A percentile compares a stretch with the other conserved stretches of the same genome.
Conservation (phyloP, 2,329 filamentous ascomycete genomes). For the Trichoderma afroharzianum region DNA sequence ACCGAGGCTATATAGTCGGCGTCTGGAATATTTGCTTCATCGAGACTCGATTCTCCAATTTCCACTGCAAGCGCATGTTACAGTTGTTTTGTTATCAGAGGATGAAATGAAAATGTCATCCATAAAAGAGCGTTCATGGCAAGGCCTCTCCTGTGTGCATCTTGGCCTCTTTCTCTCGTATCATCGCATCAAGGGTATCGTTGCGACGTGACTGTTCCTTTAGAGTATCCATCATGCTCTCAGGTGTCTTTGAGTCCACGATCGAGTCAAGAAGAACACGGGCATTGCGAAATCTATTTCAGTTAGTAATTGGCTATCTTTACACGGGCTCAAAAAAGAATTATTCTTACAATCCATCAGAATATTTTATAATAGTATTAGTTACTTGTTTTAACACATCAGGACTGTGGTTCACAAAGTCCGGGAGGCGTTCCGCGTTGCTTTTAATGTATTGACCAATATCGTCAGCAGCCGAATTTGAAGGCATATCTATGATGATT, state of each 20-base stretch:
- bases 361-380: background rate
- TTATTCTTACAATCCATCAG: background rate
- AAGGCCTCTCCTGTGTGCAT: background rate
- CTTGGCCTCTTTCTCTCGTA: background rate
- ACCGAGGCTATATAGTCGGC: background rate
- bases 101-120: background rate
- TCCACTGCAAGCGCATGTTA: background rate
- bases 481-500: background rate
- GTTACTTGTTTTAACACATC: background rate
- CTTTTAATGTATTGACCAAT: background rate
- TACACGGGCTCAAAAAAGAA: background rate
- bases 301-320: background rate
- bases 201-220: background rate
- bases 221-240: background rate
- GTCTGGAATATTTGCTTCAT: background rate
- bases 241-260: background rate
- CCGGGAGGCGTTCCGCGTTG: background rate
- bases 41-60: background rate
- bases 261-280: background rate
- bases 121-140: background rate
- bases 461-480: background rate
- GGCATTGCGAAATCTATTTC: background rate
- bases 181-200: background rate
- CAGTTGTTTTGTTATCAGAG: background rate
- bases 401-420: background rate